These are phyloP conservation scores for Pleurotus salmoneostramineus DNA, from an alignment of 768 basidiomycete species.

Conservation along the genomic window DNA sequence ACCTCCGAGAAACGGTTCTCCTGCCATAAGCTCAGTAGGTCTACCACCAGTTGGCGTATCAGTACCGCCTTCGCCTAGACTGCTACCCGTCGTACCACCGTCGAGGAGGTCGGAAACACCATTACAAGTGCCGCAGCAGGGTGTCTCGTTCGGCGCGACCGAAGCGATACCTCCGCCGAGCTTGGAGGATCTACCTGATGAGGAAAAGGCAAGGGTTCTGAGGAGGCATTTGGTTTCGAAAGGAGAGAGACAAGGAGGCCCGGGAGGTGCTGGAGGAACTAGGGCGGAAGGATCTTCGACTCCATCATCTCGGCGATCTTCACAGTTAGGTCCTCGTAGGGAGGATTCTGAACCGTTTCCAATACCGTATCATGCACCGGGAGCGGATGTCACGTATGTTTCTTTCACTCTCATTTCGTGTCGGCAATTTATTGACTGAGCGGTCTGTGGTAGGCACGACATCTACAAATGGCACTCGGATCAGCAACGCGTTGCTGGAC, in stretches of 20 bases:
- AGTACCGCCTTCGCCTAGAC: constrained; percentile 10
- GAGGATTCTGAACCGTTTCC: constrained; percentile 73
- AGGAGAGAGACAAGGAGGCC: constrained; percentile 49
- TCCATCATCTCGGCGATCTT: neutral
- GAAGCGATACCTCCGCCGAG: constrained; percentile 29
- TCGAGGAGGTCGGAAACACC: constrained; percentile 22
- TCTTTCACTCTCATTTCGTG: neutral
- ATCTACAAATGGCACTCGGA: constrained; percentile 95
- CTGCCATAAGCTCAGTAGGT: constrained; percentile 14
- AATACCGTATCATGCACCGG: constrained; percentile 83
- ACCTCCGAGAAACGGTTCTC: constrained; percentile 15
- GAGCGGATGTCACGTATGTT: constrained; percentile 91
- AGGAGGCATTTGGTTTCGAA: constrained; percentile 76
- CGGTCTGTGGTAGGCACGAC: constrained; percentile 55
- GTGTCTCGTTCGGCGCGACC: constrained; percentile 16
- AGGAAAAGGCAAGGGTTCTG: constrained; percentile 81
- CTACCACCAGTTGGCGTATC: constrained; percentile 11
- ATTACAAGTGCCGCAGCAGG: constrained; percentile 20
- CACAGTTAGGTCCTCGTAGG: constrained; percentile 21
- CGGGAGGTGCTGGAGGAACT: neutral
- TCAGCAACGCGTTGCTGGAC: constrained; percentile 53
- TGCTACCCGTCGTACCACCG: constrained; percentile 10
- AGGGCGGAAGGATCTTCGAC: constrained; percentile 1
- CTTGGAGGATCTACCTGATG: constrained; percentile 66
- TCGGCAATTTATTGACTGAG: constrained; percentile 13